Base-by-base conservation (phyloP, 352 stramenopile species). In the Pythium volutum region DNA sequence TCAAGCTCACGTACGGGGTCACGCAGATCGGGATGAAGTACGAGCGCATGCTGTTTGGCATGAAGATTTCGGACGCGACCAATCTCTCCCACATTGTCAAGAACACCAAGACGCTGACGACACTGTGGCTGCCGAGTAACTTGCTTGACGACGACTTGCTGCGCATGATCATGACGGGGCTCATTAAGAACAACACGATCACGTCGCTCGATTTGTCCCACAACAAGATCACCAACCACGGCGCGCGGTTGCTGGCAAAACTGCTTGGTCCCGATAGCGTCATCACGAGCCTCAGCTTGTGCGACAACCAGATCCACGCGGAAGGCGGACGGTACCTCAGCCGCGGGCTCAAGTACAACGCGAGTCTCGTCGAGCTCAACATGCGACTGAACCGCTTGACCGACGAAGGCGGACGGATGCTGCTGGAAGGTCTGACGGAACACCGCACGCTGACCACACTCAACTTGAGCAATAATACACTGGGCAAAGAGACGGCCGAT, bases 181-280 rank as follows among this genome's bases (percentile, higher is more conserved):
- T 98, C 22, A 83, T 97, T 36, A 90, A 96, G 48, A 97, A 97
- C 75, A 79, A 67, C 27, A 98, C 90, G 11, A 95, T 98, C 56
- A 98, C 92, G 9, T 87, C 92, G 33, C 77, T 98, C 11, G 92
- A 98, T 74, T 61, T 98, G 1, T 95, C 87, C n/a, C 93, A 98
- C 75, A 98, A 98, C 68, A 97, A 97, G 66, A 93, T 98, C 62
- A 97, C 89, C 0, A 97, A 97, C 77, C 88, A 97, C 48, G 92
- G 91, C 42, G 89, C 89, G 20, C 74, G 91, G 25, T 62, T 98
- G 52, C 61, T 98, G 15, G 81, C 87, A 20, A 97, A 97, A 60
- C 74, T 98, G 7, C 84, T 98, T 6, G 92, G 87, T 0, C 81
- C 85, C 11, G 79, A 94, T 38, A 96, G 86, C 54, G 91, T 97